phyloP scores from a whole-genome alignment of 805 yeast genomes.

The Ogataea parapolymorpha region DNA sequence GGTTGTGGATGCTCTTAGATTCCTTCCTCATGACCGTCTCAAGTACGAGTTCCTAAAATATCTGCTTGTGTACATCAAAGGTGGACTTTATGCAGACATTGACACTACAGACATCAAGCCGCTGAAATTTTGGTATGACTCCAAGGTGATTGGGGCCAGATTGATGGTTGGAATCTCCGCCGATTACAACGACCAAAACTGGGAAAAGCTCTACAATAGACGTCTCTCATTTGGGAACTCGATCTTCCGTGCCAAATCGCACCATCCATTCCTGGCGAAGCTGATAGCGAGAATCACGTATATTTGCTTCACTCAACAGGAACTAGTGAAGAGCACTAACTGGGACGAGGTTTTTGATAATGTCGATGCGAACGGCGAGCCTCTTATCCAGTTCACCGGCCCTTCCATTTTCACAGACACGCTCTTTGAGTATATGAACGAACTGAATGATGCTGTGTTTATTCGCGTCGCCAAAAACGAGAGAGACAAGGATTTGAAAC shows the following conservation, averaged over 20 bases:
- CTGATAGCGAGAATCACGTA: conserved; percentile 30
- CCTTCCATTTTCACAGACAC: conserved; percentile 36
- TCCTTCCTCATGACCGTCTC: conserved; percentile 48
- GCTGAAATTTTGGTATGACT: conserved; percentile 27
- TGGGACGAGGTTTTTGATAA: conserved; percentile 31
- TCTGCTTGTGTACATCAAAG: conserved; percentile 46
- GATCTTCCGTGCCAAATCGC: conserved; percentile 23
- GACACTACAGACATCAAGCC: conserved; percentile 57
- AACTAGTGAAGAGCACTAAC: conserved; percentile 22
- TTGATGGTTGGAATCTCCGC: conserved; percentile 21
- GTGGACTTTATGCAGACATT: conserved; percentile 63
- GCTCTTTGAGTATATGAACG: conserved; percentile 31
- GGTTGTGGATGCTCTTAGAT: conserved; percentile 46
- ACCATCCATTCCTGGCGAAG: conserved; percentile 26
- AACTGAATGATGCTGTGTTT: conserved; percentile 25
- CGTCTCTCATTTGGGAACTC: conserved; percentile 21
- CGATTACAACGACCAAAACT: conserved; percentile 25
- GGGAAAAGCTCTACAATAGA: conserved; percentile 25
- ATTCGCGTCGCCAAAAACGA: conserved; percentile 32
- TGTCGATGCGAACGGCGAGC: conserved; percentile 34
- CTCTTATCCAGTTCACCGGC: conserved; percentile 33
- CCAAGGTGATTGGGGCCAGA: conserved; percentile 14
- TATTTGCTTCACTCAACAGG: conserved; percentile 25
- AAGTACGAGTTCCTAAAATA: conserved; percentile 54
- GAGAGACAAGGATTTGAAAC: conserved; percentile 24